Evolutionary conservation across 2,329 filamentous ascomycete genomes (phyloP).

Genomic region (Epicoccum sorghinum): DNA sequence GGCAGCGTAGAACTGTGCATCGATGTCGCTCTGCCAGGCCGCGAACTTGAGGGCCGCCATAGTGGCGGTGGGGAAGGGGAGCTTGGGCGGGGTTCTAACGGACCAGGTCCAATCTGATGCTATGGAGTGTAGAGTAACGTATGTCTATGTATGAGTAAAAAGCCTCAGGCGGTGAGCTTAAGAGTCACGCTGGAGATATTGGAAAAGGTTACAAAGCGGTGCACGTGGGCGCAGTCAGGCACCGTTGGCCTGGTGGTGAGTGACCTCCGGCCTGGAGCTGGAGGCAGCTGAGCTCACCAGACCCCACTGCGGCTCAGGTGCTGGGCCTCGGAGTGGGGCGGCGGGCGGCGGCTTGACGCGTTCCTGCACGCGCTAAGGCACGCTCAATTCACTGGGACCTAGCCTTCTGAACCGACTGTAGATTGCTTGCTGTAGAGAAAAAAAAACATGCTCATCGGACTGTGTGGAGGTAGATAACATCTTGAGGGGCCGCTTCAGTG

Average conservation of each 20-base stretch:
- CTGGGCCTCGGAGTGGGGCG: conserved; percentile 12
- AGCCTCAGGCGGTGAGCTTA: conserved; percentile 8
- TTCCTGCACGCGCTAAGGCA: conserved; percentile 30
- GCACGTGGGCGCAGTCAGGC: conserved; percentile 35
- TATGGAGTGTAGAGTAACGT: background rate
- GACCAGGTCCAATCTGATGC: background rate
- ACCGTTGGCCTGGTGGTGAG: conserved; percentile 26
- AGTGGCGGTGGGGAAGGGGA: conserved; percentile 3
- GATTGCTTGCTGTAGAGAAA: background rate
- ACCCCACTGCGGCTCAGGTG: background rate
- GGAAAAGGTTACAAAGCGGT: conserved; percentile 9
- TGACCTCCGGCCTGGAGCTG: conserved; percentile 29
- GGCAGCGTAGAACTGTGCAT: conserved; percentile 91
- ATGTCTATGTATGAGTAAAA: background rate
- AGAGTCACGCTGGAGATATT: conserved; percentile 26
- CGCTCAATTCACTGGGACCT: conserved; percentile 1
- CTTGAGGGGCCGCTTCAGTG: background rate
- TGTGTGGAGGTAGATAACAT: conserved; percentile 58
- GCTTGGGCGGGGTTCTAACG: conserved; percentile 2
- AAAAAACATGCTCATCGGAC: conserved; percentile 71
- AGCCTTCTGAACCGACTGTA: background rate
- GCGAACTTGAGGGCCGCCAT: conserved; percentile 72
- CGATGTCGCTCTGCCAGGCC: conserved; percentile 91
- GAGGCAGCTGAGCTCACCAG: conserved; percentile 6
- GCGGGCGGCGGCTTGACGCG: conserved; percentile 21